Evolutionary conservation across 129 eudicot genomes (phyloP).

Genomic region (Tanacetum coccineum): DNA sequence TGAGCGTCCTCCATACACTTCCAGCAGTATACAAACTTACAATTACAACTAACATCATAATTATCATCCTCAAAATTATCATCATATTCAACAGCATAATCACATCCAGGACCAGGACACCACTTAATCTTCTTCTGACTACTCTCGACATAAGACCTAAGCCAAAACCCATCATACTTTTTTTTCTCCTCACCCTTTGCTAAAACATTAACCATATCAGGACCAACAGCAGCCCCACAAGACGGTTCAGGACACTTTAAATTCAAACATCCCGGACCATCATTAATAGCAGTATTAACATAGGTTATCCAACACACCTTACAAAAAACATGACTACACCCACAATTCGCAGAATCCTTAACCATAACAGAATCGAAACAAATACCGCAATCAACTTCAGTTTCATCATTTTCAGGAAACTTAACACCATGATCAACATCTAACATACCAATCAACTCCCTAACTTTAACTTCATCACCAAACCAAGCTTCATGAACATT

Average conservation of each 20-base stretch:
- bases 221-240: constrained; percentile 39
- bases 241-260: constrained; percentile 46
- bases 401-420: constrained; percentile 16
- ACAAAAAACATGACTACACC: constrained; percentile 45
- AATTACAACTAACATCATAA: constrained; percentile 46
- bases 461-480: constrained; percentile 43
- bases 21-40: constrained; percentile 49
- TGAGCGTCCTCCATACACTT: constrained; percentile 58
- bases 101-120: constrained; percentile 63
- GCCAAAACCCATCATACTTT: constrained; percentile 35
- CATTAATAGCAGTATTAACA: constrained; percentile 31
- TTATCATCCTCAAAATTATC: constrained; percentile 32
- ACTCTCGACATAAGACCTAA: constrained; percentile 43
- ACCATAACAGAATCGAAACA: constrained; percentile 32
- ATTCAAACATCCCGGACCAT: constrained; percentile 54
- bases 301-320: constrained; percentile 40
- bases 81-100: constrained; percentile 13
- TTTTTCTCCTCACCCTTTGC: constrained; percentile 26
- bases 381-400: constrained; percentile 32
- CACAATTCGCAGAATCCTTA: constrained; percentile 19
- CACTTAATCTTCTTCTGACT: constrained; percentile 38
- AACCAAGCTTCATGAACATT: constrained; percentile 55
- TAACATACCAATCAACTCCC: constrained; percentile 35
- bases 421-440: constrained; percentile 26
- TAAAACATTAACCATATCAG: constrained; percentile 31